phyloP scores from a whole-genome alignment of 2,329 filamentous ascomycete species.

The Chaetomium olivaceum region DNA sequence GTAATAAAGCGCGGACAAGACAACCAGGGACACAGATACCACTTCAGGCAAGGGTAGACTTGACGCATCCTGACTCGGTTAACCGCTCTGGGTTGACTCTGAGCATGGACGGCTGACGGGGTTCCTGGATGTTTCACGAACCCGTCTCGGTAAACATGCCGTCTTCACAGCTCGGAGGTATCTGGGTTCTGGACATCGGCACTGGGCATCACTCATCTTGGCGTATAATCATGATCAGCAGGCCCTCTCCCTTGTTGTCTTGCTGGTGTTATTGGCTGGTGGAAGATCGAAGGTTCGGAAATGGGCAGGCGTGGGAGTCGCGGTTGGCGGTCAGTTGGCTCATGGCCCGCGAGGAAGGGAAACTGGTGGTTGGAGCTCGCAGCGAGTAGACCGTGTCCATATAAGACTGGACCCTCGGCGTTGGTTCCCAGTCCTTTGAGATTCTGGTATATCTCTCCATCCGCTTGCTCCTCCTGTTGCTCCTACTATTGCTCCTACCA shows the following conservation, averaged over 20 bases:
- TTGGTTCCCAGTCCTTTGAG: neutral
- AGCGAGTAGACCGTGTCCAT: conserved; percentile 1
- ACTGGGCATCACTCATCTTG: conserved; percentile 21
- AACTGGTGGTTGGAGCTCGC: neutral
- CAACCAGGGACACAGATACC: conserved; percentile 3
- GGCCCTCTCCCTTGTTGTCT: conserved; percentile 23
- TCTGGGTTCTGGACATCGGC: neutral
- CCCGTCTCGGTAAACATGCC: conserved; percentile 19
- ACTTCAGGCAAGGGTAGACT: neutral
- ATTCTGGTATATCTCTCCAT: neutral
- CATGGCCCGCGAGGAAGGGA: too few species aligned
- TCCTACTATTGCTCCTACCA: neutral
- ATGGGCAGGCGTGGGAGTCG: conserved; percentile 8
- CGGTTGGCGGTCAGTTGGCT: conserved; percentile 14
- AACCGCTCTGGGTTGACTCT: neutral
- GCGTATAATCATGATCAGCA: conserved; percentile 30
- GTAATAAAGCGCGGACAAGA: conserved; percentile 1
- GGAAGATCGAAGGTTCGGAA: conserved; percentile 15
- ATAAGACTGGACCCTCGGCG: conserved; percentile 14
- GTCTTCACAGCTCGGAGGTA: conserved; percentile 7
- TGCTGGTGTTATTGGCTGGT: conserved; percentile 24
- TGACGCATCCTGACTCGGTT: neutral
- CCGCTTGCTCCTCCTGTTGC: neutral
- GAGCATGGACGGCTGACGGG: neutral
- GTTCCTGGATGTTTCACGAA: conserved; percentile 20